A percentile compares a stretch with the other conserved stretches of the same genome.
phyloP scores from a whole-genome alignment of 208 protist species.

The Leishmania tarentolae region DNA sequence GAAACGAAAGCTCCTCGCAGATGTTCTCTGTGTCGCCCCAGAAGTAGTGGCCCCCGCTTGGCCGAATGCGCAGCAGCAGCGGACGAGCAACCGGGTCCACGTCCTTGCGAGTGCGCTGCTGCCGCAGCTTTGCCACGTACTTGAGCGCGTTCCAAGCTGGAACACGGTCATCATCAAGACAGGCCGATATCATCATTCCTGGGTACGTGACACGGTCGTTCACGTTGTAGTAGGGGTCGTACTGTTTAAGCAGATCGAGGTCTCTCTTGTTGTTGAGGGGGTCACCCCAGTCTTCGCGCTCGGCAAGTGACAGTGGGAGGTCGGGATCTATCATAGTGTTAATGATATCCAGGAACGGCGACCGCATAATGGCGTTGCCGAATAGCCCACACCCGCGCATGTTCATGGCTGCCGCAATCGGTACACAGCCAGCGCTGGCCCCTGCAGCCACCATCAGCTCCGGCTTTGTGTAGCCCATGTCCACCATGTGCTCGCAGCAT shows the following conservation, averaged over 20 bases:
- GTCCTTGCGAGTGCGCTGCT: slow-evolving; percentile 70
- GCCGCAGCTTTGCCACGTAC: slow-evolving; percentile 87
- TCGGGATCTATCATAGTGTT: slow-evolving; percentile 93
- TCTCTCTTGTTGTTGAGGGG: slow-evolving; percentile 79
- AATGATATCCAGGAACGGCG: slow-evolving; percentile 94
- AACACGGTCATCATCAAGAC: slow-evolving; percentile 90
- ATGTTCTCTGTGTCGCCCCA: slow-evolving; percentile 85
- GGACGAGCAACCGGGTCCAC: slow-evolving; percentile 78
- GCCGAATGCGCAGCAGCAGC: slow-evolving; percentile 70
- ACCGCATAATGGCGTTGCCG: slow-evolving; percentile 81
- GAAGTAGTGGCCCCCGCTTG: slow-evolving; percentile 79
- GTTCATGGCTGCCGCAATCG: slow-evolving; percentile 94
- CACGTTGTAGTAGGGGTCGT: slow-evolving; percentile 92
- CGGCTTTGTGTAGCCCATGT: slow-evolving; percentile 84
- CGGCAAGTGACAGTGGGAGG: slow-evolving; percentile 89
- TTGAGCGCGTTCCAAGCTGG: slow-evolving; percentile 90
- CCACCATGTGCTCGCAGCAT: slow-evolving; percentile 92
- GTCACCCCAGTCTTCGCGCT: slow-evolving; percentile 96
- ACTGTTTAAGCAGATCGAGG: slow-evolving; percentile 63
- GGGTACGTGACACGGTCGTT: slow-evolving; percentile 91
- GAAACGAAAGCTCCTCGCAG: slow-evolving; percentile 88
- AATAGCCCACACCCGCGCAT: slow-evolving; percentile 88
- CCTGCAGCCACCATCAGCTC: slow-evolving; percentile 91
- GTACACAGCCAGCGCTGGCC: slow-evolving; percentile 92
- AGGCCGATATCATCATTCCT: slow-evolving; percentile 91